Evolutionary conservation across 768 basidiomycete genomes (phyloP).

Genomic region (Termitomyces sp.): DNA sequence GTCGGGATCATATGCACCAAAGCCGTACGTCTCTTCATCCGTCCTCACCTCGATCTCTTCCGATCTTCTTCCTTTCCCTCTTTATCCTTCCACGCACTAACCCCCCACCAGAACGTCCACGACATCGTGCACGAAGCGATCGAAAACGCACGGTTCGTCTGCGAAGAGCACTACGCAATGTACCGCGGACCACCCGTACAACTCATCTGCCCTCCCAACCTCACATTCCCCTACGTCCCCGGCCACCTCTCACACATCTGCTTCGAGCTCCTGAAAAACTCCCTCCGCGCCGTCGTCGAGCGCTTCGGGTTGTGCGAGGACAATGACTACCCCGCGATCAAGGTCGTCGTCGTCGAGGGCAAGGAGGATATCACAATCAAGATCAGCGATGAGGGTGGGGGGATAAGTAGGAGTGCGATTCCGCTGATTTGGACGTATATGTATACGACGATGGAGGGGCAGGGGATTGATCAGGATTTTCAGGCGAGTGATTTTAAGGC

Average conservation of each 20-base stretch:
- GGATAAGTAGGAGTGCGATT: conserved; percentile 85
- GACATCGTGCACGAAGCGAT: conserved; percentile 99
- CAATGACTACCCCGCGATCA: conserved; percentile 82
- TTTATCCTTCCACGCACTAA: not conserved
- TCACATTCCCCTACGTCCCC: conserved; percentile 93
- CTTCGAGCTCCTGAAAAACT: conserved; percentile 98
- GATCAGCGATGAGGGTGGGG: conserved; percentile 96
- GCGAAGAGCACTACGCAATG: conserved; percentile 95
- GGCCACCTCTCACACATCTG: conserved; percentile 95
- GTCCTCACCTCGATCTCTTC: not conserved
- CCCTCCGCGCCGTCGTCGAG: conserved; percentile 94
- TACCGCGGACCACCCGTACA: conserved; percentile 96
- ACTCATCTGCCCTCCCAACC: conserved; percentile 85
- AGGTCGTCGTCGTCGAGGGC: conserved; percentile 95
- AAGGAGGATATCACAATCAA: conserved; percentile 99
- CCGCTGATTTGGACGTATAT: conserved; percentile 99
- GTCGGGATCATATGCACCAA: conserved; percentile 98
- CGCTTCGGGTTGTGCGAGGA: conserved; percentile 82
- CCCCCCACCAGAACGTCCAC: conserved; percentile 69
- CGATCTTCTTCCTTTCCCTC: too few relatives aligned
- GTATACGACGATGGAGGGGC: conserved; percentile 84
- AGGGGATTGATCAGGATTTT: conserved; percentile 75
- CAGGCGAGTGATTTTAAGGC: conserved; percentile 90
- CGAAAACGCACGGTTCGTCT: conserved; percentile 92
- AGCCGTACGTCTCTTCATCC: conserved; percentile 60